Base-by-base conservation (phyloP, 1,284 basidiomycete species). In the Heimioporus retisporus region DNA sequence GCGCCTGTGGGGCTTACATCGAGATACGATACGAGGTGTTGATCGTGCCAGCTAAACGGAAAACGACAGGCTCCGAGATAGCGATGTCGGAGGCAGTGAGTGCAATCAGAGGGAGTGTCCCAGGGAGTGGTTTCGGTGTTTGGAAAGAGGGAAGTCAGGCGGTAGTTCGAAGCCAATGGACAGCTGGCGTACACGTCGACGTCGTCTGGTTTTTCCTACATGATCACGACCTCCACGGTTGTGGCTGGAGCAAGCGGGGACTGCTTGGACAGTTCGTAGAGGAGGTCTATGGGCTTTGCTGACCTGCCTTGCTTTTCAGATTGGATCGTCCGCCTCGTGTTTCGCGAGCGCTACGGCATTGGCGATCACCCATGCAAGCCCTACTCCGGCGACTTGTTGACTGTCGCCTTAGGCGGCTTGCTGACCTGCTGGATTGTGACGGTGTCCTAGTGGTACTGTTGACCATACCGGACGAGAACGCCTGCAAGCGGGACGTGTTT, bases 1-100 rank as follows among this genome's bases (percentile, higher is more conserved):
- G 89, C 86, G 4, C 90, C 90, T 2, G 85, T 79, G n/a, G 95
- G 92, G 73, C 93, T 93, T 35, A 88, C 83, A 54, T 88, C 89
- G 51, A 98, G 84, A 82, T 94, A 97, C 16, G 91, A 88, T 23
- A 96, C 92, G 60, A 99, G 92, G 76, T 93, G 82, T 99, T 97
- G 73, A 99, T 99, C 55, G 96, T 97, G 19, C 90, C 88, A 6
- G 97, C 97, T 21, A 99, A 90, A 79, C 98, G 96, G 2, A 91
- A 86, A 68, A 99, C 93, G 75, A 98, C 91, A 21, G 97, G 97
- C 72, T 97, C 94, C 10, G 91, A 92, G 21, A 84, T 80, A 55
- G 86, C 86, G 61, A 96, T 85, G 64, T 92, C 91, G 64, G 90
- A 87, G 65, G 99, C 89, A 46, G 89, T 87, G 7, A 96, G 95